Evolutionary conservation across 495 filamentous ascomycete species (phyloP).

Genomic region (Penicillium samsonianum): DNA sequence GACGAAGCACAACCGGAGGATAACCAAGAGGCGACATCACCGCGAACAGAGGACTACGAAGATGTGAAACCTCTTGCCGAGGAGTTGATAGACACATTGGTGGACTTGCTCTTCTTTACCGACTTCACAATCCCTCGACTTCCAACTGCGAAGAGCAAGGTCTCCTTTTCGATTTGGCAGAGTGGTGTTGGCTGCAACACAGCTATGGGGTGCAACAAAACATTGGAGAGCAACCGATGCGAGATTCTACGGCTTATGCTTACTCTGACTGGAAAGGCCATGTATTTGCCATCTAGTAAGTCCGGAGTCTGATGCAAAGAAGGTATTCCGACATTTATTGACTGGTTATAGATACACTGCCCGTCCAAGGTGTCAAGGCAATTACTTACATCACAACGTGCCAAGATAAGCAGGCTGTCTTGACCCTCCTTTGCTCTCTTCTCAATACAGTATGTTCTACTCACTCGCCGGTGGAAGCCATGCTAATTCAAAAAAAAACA

Average conservation of each 20-base stretch:
- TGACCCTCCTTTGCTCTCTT: conserved; percentile 87
- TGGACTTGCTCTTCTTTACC: conserved; percentile 89
- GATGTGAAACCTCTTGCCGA: conserved; percentile 87
- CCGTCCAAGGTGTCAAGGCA: conserved; percentile 81
- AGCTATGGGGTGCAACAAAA: conserved; percentile 81
- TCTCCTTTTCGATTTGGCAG: conserved; percentile 95
- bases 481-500: conserved; percentile 39
- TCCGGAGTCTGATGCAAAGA: not conserved
- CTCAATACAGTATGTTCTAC: conserved; percentile 80
- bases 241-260: conserved; percentile 87
- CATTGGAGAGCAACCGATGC: conserved; percentile 86
- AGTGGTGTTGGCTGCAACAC: conserved; percentile 96
- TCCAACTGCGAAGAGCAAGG: conserved; percentile 70
- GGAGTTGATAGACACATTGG: conserved; percentile 86
- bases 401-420: conserved; percentile 86
- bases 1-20: conserved; percentile 67
- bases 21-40: conserved; percentile 43
- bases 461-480: not conserved
- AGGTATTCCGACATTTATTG: conserved; percentile 12
- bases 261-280: conserved; percentile 82
- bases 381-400: conserved; percentile 88
- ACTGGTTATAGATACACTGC: conserved; percentile 61
- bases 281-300: conserved; percentile 84
- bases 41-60: conserved; percentile 65
- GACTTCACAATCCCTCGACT: conserved; percentile 78